Evolutionary conservation across 306 rosid genomes (phyloP), one percentile per base, ranked within the genome.

Genomic region (Acacia crassicarpa): DNA sequence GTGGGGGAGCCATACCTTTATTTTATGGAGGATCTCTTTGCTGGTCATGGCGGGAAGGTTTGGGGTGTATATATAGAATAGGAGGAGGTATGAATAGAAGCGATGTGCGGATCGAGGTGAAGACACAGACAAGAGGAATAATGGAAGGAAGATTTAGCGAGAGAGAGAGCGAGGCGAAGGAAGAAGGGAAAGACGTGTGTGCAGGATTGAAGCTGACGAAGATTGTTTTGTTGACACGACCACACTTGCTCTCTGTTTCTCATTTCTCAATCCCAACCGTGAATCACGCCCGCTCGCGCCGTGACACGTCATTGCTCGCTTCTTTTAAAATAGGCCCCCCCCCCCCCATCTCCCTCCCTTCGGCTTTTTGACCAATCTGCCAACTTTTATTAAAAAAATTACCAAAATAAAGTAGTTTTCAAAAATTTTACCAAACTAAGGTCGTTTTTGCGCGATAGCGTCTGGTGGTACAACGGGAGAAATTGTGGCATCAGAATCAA

Each of bases 21-120:
- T 94, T 89, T 91, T 94, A 67, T 80, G 80, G 67, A 94, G 83
- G 69, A 94, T 88, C 79, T 93, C 97, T 82, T 22, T 92, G 88
- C 97, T 92, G 9, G 89, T 2, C 98, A 94, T 94, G 65, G 82
- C 49, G 67, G 45, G 33, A 33, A 3, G 19, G 16, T 14, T 8
- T 69, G 8, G 53, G 51, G 62, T 71, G 46, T 84, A 40, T 77
- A 73, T 80, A 61, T 23, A 61, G 6, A 58, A 30, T 13, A 44
- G 2, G 41, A 32, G 73, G 53, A 68, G 53, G 16, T 27, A 20
- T 1, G 68, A 13, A 62, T 27, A 25, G 68, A 68, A 9, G 30
- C 61, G 12, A n/a, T 3, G 79, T 25, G 74, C 82, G 53, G 80
- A 77, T 53, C 38, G 65, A 77, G 77, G 74, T 5, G 6, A 67